phyloP scores from a whole-genome alignment of 306 rosid genomes.

The Aeschynomene evenia region DNA sequence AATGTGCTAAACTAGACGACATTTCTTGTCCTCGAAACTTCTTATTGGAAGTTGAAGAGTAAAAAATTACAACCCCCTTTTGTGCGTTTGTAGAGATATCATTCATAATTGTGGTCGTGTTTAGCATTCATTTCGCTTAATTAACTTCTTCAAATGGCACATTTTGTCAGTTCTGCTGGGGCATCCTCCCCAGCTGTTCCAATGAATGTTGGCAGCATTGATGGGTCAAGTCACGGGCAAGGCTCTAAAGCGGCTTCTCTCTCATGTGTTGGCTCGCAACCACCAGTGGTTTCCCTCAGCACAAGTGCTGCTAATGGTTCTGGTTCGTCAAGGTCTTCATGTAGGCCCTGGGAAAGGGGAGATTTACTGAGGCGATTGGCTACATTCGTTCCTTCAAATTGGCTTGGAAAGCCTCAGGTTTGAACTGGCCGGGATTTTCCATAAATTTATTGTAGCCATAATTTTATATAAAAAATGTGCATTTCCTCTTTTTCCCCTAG shows the following conservation, averaged over 20 bases:
- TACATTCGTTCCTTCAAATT: slow-evolving; percentile 76
- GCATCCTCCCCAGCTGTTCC: slow-evolving; percentile 94
- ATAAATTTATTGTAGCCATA: slow-evolving; percentile 1
- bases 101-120: not conserved
- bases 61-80: not conserved
- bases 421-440: slow-evolving; percentile 34
- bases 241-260: slow-evolving; percentile 94
- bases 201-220: slow-evolving; percentile 84
- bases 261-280: slow-evolving; percentile 93
- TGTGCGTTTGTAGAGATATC: not conserved
- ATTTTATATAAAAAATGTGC: not conserved
- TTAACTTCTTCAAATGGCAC: slow-evolving; percentile 11
- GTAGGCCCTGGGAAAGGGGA: slow-evolving; percentile 99
- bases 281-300: slow-evolving; percentile 80
- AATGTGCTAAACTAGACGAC: not conserved
- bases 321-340: slow-evolving; percentile 74
- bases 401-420: slow-evolving; percentile 96
- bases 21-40: not conserved
- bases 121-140: not conserved
- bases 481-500: not conserved
- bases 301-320: slow-evolving; percentile 86
- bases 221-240: slow-evolving; percentile 82
- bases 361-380: slow-evolving; percentile 95
- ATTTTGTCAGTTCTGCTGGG: slow-evolving; percentile 84
- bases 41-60: not conserved